Evolutionary conservation across 805 yeast species (phyloP), one percentile per base, ranked within the genome.

Genomic region (Pichia paraexigua): DNA sequence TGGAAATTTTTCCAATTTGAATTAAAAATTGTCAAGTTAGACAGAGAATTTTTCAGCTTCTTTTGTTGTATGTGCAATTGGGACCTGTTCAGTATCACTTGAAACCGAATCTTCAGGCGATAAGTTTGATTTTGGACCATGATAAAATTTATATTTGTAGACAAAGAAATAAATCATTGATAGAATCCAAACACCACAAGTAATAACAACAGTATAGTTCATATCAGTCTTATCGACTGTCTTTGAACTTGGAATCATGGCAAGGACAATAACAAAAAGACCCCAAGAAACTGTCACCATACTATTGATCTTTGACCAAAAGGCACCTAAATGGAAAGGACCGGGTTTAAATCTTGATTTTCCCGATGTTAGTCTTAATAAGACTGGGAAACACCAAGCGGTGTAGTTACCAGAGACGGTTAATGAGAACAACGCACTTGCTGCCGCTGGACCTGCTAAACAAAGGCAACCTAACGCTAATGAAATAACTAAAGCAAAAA

Each of bases 171-270:
- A 64, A 17, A 59, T 45, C 52, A 56, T 48, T 2, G 64, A 51
- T 11, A 62, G 40, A 46, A 64, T 57, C 67, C 65, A 62, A 32
- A 57, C 59, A 52, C 83, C 83, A 30, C 78, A 76, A 25, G 79
- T 82, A 52, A 84, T 80, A 2, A 79, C 86, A 56, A 76, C 75
- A 0, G 88, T 80, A 63, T 85, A 85, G 67, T 85, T 85, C 92
- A 85, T 84, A 21, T 78, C 67, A 0, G 66, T 65, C 51, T 70
- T 71, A 30, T 68, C 65, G 7, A 75, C 78, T 22, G 60, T 55
- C 30, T 61, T 64, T 5, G 60, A 50, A 20, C 75, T 67, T 30
- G 94, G 92, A 70, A 84, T 78, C 83, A 80, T 79, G 40, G 76
- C 71, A 65, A 84, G 65, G 22, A 80, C 67, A 35, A 83, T 78